phyloP scores from a whole-genome alignment of 2,329 filamentous ascomycete genomes.

The Aspergillus sp. region DNA sequence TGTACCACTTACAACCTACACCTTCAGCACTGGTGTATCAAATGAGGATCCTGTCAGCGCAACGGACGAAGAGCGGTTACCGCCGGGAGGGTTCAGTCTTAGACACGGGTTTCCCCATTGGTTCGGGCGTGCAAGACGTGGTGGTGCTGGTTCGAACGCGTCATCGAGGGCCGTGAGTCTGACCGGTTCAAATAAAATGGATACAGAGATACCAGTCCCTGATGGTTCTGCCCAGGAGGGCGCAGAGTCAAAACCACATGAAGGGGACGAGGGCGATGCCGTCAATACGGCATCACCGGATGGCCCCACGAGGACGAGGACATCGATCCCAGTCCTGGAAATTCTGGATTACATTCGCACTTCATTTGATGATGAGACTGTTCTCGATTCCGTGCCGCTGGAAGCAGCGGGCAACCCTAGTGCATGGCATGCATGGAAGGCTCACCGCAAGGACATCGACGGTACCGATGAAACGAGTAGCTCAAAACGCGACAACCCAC shows the following conservation, averaged over 20 bases:
- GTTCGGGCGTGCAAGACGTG: constrained; percentile 66
- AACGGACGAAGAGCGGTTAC: constrained; percentile 76
- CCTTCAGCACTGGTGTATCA: constrained; percentile 78
- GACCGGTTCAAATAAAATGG: constrained; percentile 28
- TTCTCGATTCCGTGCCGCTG: constrained; percentile 76
- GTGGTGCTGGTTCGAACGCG: constrained; percentile 32
- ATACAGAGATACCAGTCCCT: background rate
- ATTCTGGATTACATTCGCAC: constrained; percentile 79
- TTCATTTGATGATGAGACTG: constrained; percentile 73
- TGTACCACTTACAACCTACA: constrained; percentile 90
- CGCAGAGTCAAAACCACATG: background rate
- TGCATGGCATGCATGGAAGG: constrained; percentile 91
- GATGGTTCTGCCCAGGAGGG: background rate
- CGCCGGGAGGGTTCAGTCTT: constrained; percentile 86
- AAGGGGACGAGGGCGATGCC: constrained; percentile 5
- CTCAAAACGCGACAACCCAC: constrained; percentile 48
- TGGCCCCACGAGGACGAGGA: constrained; percentile 27
- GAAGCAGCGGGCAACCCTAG: constrained; percentile 84
- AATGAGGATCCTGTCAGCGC: constrained; percentile 77
- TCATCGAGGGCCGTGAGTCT: constrained; percentile 47
- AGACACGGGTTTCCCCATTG: constrained; percentile 87
- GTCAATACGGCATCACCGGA: constrained; percentile 12
- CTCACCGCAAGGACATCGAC: constrained; percentile 56
- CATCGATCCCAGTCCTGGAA: constrained; percentile 59
- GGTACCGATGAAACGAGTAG: constrained; percentile 13